phyloP scores from a whole-genome alignment of 2,329 filamentous ascomycete species.

The Falciphora oryzae region DNA sequence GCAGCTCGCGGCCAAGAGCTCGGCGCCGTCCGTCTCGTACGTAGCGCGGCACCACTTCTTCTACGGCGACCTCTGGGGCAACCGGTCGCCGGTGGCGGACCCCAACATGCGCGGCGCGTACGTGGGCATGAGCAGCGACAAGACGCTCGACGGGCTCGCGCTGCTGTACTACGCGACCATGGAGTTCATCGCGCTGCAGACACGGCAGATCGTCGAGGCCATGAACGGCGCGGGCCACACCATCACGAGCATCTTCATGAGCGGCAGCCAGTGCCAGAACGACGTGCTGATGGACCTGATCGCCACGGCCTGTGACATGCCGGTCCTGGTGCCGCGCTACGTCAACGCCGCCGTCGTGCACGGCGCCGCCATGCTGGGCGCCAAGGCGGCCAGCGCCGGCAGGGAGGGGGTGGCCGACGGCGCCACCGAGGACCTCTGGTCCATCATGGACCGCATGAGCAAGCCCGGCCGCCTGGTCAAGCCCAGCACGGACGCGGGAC shows the following conservation, averaged over 20 bases:
- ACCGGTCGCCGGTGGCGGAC: conserved; percentile 89
- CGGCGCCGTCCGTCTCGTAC: conserved; percentile 74
- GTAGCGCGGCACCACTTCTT: conserved; percentile 95
- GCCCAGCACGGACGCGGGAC: conserved; percentile 63
- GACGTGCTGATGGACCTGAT: conserved; percentile 85
- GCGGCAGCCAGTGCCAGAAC: conserved; percentile 95
- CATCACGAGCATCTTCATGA: conserved; percentile 97
- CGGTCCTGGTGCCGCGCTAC: conserved; percentile 87
- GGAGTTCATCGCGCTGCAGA: conserved; percentile 98
- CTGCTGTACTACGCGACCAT: conserved; percentile 93
- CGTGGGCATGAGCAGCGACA: conserved; percentile 82
- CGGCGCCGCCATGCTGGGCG: conserved; percentile 96
- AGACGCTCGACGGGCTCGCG: conserved; percentile 78
- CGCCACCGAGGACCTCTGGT: conserved; percentile 83
- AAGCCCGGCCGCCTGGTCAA: conserved; percentile 82
- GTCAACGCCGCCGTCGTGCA: conserved; percentile 95
- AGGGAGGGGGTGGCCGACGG: conserved; percentile 52
- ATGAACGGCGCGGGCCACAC: conserved; percentile 90
- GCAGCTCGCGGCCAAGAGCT: conserved; percentile 62
- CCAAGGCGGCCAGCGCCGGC: conserved; percentile 80
- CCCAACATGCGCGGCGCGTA: conserved; percentile 87
- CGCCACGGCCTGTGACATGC: conserved; percentile 85
- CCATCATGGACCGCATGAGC: conserved; percentile 96
- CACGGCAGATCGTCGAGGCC: conserved; percentile 85
- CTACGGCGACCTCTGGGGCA: conserved; percentile 96